A percentile compares a stretch with the other conserved stretches of the same genome.
phyloP scores from a whole-genome alignment of 1,284 basidiomycete genomes.

The Puccinia polysora region DNA sequence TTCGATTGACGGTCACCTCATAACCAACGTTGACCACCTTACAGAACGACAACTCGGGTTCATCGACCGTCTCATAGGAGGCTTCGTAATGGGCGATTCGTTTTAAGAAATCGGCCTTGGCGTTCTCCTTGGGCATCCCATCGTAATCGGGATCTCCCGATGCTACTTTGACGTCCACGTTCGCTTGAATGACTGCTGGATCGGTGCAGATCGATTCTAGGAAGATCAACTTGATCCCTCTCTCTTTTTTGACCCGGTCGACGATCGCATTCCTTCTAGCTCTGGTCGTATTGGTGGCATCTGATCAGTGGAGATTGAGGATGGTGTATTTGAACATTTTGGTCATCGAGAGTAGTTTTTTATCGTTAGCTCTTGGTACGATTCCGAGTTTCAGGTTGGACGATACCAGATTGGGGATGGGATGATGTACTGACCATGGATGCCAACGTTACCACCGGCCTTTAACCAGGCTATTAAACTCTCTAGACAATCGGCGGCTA shows the following conservation, averaged over 20 bases:
- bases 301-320: not conserved
- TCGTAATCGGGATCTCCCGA: conserved; percentile 98
- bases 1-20: conserved; percentile 39
- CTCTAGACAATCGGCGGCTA: conserved; percentile 88
- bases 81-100: conserved; percentile 90
- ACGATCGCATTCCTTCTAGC: conserved; percentile 72
- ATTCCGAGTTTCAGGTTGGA: not conserved
- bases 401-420: not conserved
- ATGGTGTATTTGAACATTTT: no score
- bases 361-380: not conserved
- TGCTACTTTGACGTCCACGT: conserved; percentile 89
- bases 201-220: conserved; percentile 93
- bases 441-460: conserved; percentile 87
- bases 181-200: conserved; percentile 85
- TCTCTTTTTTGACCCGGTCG: conserved; percentile 71
- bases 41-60: conserved; percentile 55
- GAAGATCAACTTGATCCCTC: conserved; percentile 84
- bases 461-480: conserved; percentile 93
- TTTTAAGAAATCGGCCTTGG: conserved; percentile 80
- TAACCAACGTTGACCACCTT: conserved; percentile 41
- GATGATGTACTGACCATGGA: conserved; percentile 62
- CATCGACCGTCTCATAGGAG: conserved; percentile 83
- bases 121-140: conserved; percentile 75
- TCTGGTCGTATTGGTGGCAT: conserved; percentile 87
- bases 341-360: no score